Evolutionary conservation across 257 asterid species (phyloP).

Genomic region (Nicotiana paniculata): DNA sequence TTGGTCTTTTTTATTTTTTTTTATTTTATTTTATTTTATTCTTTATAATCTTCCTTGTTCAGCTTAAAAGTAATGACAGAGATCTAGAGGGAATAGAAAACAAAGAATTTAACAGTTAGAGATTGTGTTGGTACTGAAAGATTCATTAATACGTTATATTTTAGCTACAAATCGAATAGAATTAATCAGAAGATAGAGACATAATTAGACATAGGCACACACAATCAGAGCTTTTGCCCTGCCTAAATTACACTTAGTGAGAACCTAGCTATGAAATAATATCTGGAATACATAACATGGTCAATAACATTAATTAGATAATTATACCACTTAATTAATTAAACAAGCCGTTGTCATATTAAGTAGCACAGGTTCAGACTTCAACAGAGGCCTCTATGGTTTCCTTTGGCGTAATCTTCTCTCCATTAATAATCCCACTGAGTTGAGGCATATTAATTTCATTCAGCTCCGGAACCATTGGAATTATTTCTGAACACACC

Average conservation of each 20-base stretch:
- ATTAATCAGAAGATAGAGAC: neutral
- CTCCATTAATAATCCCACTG: neutral
- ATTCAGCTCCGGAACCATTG: constrained; percentile 19
- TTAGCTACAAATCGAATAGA: constrained; percentile 6
- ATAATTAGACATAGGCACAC: neutral
- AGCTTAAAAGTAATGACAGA: neutral
- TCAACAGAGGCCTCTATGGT: neutral
- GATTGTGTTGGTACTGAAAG: neutral
- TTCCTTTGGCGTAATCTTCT: neutral
- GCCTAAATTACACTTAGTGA: neutral
- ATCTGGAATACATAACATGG: neutral
- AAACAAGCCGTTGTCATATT: neutral
- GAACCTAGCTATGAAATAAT: neutral
- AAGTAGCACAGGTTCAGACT: neutral
- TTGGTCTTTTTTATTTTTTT: neutral
- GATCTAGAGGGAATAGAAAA: neutral
- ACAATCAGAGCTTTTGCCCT: neutral
- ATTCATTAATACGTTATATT: neutral
- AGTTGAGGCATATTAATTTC: neutral
- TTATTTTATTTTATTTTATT: neutral
- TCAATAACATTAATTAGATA: neutral
- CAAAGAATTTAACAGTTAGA: neutral
- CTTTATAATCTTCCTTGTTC: neutral
- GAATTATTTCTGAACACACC: constrained; percentile 35
- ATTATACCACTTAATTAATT: neutral